phyloP scores from a whole-genome alignment of 2,329 filamentous ascomycete species.

The Teratosphaeria zuluensis region DNA sequence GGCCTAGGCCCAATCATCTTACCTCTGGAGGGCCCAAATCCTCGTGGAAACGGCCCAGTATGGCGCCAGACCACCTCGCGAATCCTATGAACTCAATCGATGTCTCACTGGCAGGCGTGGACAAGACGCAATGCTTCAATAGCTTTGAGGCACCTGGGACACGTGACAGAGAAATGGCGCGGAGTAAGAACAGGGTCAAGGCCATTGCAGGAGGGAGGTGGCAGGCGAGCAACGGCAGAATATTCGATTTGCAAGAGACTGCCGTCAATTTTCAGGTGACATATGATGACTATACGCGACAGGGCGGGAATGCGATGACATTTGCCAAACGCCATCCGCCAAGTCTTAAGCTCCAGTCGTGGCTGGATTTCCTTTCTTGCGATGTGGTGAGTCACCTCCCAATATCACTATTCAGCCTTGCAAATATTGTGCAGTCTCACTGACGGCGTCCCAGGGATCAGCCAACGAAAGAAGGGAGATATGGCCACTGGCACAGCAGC shows the following conservation, averaged over 20 bases:
- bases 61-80: neutral
- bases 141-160: neutral
- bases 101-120: neutral
- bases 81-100: neutral
- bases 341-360: neutral
- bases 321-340: neutral
- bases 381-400: neutral
- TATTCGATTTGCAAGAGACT: neutral
- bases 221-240: neutral
- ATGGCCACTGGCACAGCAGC: neutral
- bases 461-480: neutral
- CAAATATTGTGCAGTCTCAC: no score
- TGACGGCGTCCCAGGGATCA: neutral
- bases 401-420: no score
- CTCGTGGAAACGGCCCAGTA: neutral
- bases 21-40: no score
- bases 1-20: no score
- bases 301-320: neutral
- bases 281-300: neutral
- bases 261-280: neutral
- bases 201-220: neutral
- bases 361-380: neutral
- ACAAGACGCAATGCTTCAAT: neutral
- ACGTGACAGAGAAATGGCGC: neutral
- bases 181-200: neutral